Evolutionary conservation across 192 early-diverging fungal genomes (phyloP).

Genomic region (Podila epigama): DNA sequence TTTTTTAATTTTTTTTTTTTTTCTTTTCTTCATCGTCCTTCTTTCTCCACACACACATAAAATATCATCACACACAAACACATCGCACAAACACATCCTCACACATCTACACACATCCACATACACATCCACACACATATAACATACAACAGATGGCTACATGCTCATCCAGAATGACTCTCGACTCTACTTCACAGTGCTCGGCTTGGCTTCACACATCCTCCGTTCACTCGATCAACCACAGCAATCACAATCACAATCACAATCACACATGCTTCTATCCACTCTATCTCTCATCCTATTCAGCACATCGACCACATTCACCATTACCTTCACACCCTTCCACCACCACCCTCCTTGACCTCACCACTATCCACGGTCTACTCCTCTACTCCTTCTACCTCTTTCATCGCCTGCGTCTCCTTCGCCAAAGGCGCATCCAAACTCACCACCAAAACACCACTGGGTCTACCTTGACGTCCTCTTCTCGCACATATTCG

Average conservation of each 20-base stretch:
- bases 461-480: too few species aligned
- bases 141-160: background rate
- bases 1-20: background rate
- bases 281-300: background rate
- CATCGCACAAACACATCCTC: background rate
- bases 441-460: too few species aligned
- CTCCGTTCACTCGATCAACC: too few species aligned
- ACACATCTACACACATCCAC: too few species aligned
- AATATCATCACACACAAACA: too few species aligned
- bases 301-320: background rate
- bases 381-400: constrained; percentile 38
- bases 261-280: too few species aligned
- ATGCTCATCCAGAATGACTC: too few species aligned
- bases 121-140: background rate
- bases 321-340: background rate
- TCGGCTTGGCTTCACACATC: background rate
- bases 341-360: constrained; percentile 11
- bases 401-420: constrained; percentile 19
- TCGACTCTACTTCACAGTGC: too few species aligned
- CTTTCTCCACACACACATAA: background rate
- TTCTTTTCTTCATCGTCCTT: background rate
- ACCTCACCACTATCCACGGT: constrained; percentile 30
- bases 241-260: too few species aligned
- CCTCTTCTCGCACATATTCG: too few species aligned
- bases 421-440: constrained; percentile 21